phyloP scores from a whole-genome alignment of 192 early-diverging fungal genomes.

The Cetraspora pellucida region DNA sequence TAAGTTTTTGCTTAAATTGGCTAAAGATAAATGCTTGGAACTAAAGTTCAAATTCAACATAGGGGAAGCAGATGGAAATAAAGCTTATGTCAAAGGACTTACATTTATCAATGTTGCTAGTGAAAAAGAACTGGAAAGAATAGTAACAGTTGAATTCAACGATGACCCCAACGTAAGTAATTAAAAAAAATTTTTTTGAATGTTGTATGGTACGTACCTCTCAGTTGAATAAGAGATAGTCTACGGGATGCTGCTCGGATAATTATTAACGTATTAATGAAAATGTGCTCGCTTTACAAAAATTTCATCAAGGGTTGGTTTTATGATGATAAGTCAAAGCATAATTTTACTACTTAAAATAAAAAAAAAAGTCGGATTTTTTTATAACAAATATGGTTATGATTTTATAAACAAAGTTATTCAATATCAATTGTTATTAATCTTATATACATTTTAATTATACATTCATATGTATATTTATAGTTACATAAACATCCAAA shows the following conservation, averaged over 20 bases:
- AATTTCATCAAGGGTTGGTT: no score
- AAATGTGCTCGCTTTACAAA: no score
- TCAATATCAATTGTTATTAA: no score
- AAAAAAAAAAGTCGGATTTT: no score
- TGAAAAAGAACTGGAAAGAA: conserved; percentile 32
- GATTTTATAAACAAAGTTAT: no score
- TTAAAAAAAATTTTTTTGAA: neutral
- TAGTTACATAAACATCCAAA: conserved; percentile 33
- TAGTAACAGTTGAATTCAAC: conserved; percentile 34
- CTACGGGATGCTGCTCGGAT: no score
- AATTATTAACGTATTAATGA: no score
- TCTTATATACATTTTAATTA: no score
- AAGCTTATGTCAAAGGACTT: conserved; percentile 18
- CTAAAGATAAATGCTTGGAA: conserved; percentile 26
- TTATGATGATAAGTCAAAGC: no score
- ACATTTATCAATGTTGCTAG: conserved; percentile 34
- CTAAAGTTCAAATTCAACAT: conserved; percentile 33
- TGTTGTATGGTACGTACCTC: neutral
- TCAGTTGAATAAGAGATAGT: neutral
- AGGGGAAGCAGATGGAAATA: conserved; percentile 3
- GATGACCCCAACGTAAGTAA: conserved; percentile 34
- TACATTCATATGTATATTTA: neutral
- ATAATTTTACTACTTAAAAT: no score
- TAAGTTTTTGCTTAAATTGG: conserved; percentile 24
- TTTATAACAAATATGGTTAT: no score